A percentile compares a stretch with the other conserved stretches of the same genome.
phyloP scores from a whole-genome alignment of 345 rosid species.

The Linum trigynum region DNA sequence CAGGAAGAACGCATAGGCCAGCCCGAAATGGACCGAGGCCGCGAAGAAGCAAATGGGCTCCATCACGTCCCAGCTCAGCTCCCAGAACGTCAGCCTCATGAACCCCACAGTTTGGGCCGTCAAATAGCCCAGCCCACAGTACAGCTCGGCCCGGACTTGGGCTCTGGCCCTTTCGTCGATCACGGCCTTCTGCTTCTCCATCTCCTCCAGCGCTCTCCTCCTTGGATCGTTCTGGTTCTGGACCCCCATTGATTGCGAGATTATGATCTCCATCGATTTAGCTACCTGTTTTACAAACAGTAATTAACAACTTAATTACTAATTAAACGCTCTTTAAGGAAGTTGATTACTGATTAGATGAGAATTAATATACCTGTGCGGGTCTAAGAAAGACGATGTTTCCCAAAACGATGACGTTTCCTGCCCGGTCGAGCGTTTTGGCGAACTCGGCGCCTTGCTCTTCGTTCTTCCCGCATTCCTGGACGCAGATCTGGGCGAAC shows the following conservation, averaged over 20 bases:
- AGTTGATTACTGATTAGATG: no score
- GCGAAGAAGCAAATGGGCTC: conserved; percentile 25
- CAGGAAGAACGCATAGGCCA: conserved; percentile 19
- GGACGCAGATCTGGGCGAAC: conserved; percentile 40
- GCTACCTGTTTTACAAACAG: conserved; percentile 33
- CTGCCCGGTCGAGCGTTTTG: conserved; percentile 48
- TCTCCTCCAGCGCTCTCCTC: conserved; percentile 1
- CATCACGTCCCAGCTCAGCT: conserved; percentile 27
- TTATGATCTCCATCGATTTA: conserved; percentile 39
- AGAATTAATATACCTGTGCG: conserved; percentile 42
- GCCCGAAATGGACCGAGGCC: conserved; percentile 14
- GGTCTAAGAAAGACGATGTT: conserved; percentile 60
- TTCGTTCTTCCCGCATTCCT: conserved; percentile 36
- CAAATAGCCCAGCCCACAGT: conserved; percentile 19
- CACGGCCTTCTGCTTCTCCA: conserved; percentile 14
- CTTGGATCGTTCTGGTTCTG: conserved; percentile 62
- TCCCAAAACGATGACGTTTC: conserved; percentile 66
- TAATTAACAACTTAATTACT: no score
- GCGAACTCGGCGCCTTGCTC: conserved; percentile 48
- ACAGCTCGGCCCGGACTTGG: conserved; percentile 16
- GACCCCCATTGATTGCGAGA: conserved; percentile 26
- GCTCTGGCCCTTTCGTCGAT: conserved; percentile 17
- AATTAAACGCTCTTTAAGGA: no score
- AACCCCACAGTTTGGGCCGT: conserved; percentile 18
- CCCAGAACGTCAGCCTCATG: conserved; percentile 30